A percentile compares a stretch with the other conserved stretches of the same genome.
phyloP scores from a whole-genome alignment of 2,329 filamentous ascomycete genomes.

The Colletotrichum sidae region DNA sequence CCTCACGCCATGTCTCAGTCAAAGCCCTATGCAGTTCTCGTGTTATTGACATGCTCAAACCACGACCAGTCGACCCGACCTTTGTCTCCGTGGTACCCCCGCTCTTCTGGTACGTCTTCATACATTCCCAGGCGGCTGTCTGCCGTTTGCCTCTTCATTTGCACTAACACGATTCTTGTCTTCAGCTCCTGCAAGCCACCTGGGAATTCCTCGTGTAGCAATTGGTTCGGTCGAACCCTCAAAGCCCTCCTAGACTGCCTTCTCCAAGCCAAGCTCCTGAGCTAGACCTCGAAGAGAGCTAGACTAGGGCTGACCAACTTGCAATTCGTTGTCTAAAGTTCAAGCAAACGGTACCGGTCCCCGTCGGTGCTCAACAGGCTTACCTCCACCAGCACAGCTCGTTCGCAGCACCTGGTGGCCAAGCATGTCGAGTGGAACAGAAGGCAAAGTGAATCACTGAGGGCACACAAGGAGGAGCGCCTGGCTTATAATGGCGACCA shows the following conservation, averaged over 20 bases:
- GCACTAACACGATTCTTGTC: constrained; percentile 31
- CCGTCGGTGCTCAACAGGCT: constrained; percentile 12
- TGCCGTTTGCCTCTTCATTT: constrained; percentile 7
- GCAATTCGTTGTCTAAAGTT: constrained; percentile 15
- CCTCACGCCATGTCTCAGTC: not conserved
- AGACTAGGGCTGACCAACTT: constrained; percentile 41
- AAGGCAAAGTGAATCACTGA: not conserved
- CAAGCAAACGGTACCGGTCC: constrained; percentile 10
- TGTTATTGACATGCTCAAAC: no score
- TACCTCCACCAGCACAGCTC: constrained; percentile 11
- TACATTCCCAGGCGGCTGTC: constrained; percentile 5
- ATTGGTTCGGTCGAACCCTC: constrained; percentile 42
- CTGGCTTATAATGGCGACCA: constrained; percentile 24
- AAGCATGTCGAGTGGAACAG: constrained; percentile 15
- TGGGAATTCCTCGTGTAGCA: constrained; percentile 26
- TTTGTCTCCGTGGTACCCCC: constrained; percentile 39
- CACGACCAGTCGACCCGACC: not conserved
- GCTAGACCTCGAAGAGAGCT: constrained; percentile 39
- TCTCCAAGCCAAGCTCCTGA: constrained; percentile 43
- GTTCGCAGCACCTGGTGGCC: not conserved
- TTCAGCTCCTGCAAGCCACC: constrained; percentile 54
- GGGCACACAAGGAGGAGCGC: constrained; percentile 8
- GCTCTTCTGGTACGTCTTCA: not conserved
- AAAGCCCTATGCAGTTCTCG: no score
- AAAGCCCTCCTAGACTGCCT: constrained; percentile 36